Conservation (phyloP, 441 rosid species). For the Eutrema salsugineum region DNA sequence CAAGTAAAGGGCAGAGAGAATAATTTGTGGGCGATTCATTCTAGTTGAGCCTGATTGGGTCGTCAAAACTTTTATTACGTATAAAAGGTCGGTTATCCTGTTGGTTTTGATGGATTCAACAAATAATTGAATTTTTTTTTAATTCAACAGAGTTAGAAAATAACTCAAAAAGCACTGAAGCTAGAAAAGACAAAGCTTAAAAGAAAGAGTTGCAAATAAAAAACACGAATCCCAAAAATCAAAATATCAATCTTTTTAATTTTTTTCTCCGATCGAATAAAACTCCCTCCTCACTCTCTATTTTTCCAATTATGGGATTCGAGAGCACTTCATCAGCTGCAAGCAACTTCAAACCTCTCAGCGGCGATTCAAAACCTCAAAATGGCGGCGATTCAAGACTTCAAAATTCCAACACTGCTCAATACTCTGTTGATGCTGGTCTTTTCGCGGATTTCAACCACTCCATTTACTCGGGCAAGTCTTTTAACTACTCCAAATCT, state of each 20-base stretch:
- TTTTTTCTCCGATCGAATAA: neutral
- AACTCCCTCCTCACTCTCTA: constrained; percentile 4
- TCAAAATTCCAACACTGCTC: constrained; percentile 42
- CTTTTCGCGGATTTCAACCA: constrained; percentile 71
- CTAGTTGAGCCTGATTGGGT: no score
- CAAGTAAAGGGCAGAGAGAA: no score
- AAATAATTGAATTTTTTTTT: no score
- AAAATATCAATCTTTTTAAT: no score
- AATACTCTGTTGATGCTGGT: constrained; percentile 71
- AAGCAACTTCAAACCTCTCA: constrained; percentile 47
- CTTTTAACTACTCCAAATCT: constrained; percentile 67
- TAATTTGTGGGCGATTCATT: no score
- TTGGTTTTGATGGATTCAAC: no score
- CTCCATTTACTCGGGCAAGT: constrained; percentile 59
- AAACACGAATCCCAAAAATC: constrained; percentile 2
- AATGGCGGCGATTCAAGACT: constrained; percentile 23
- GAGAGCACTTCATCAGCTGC: constrained; percentile 45
- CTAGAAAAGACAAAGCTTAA: neutral
- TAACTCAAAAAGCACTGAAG: neutral
- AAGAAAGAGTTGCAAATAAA: neutral
- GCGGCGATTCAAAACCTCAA: constrained; percentile 21
- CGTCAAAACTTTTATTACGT: no score
- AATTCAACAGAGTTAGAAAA: neutral
- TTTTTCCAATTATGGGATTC: constrained; percentile 25
- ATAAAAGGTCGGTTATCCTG: no score